Evolutionary conservation across 768 basidiomycete genomes (phyloP), one percentile per base, ranked within the genome.

Genomic region (Panaeolus cyanescens): DNA sequence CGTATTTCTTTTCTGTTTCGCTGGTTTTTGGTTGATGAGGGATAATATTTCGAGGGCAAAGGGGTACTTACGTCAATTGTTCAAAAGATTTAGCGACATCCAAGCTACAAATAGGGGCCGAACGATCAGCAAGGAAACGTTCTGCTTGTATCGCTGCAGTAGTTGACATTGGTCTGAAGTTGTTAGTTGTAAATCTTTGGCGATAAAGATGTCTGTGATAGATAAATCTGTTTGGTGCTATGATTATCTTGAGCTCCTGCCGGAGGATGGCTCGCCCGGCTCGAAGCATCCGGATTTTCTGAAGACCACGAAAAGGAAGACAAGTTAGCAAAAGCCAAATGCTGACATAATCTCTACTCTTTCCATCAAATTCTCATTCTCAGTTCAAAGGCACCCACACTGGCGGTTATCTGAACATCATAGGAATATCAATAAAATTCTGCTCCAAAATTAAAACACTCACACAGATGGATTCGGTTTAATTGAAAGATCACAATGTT

Each of bases 1-100:
- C 83, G 67, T 95, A 95, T 62, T 87, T 82, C 76, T 92, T 90
- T 69, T 95, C 93, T 65, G 82, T 83, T 5, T 84, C 77, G 56
- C 92, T 94, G 19, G 42, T 37, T 28, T 54, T 36, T 58, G n/a
- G 36, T 50, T 30, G 19, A 55, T 61, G 62, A 53, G 59, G 58
- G 40, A 42, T 56, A 17, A 54, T 19, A 36, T 33, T 28, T 61
- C 17, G 64, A 56, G 9, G 64, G 61, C 36, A 54, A 13, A 37
- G 12, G 60, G 57, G 9, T 56, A 62, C 50, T 32, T 55, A 89
- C 90, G 83, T 89, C 54, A 92, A 75, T 62, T 83, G 88, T n/a
- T 74, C 74, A 68, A 94, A 95, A 1, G 89, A 83, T 58, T 85
- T 83, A 37, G 78, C 82, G 36, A 92, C 83, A 53, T 89, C 82